Base-by-base conservation (phyloP, 176 grass and related monocot species). In the Oryza rufipogon region DNA sequence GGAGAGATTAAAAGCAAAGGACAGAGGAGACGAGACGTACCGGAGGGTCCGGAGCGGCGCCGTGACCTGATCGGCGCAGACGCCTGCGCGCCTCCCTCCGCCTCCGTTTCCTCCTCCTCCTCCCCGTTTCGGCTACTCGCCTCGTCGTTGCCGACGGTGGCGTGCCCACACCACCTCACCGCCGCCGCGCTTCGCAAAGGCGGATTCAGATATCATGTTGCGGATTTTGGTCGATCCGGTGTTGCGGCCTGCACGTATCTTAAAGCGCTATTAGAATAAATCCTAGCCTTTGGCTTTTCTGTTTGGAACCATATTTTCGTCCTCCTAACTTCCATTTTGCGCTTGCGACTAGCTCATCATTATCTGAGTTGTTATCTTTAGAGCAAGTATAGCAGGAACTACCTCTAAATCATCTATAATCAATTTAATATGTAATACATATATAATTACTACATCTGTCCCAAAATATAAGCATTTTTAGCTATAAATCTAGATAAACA, bases 231-330 rank as follows among this genome's bases (percentile, higher is more conserved):
- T 7, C 4, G 36, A 38, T 38, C 56, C 20, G 7, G 17, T 39
- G 64, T 9, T 38, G 76, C 69, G 26, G 12, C 68, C 81, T 90
- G 88, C 79, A 83, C 88, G 15, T 60, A 68, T 69, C 47, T 38
- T 64, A 42, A 32, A 28, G 67, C 11, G 9, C 10, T 58, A 8
- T 26, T 7, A 61, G n/a, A 58, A 58, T 2, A 20, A 20, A 58
- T 58, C 54, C 0, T 20, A 20, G 17, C 15, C 54, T n/a, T 58
- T 14, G 3, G 4, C 28, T 5, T n/a, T n/a, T 19, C 0, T 54
- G 3, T 54, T 54, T 54, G 14, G 4, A 48, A 48, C 46, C 46
- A 38, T 11, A 48, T 48, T 48, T 14, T 48, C 2, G 46, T 30
- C 28, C 28, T 48, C 46, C 46, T 13, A 48, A 48, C 46, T 48